phyloP scores from a whole-genome alignment of 306 rosid genomes.

The Boehmeria nivea region DNA sequence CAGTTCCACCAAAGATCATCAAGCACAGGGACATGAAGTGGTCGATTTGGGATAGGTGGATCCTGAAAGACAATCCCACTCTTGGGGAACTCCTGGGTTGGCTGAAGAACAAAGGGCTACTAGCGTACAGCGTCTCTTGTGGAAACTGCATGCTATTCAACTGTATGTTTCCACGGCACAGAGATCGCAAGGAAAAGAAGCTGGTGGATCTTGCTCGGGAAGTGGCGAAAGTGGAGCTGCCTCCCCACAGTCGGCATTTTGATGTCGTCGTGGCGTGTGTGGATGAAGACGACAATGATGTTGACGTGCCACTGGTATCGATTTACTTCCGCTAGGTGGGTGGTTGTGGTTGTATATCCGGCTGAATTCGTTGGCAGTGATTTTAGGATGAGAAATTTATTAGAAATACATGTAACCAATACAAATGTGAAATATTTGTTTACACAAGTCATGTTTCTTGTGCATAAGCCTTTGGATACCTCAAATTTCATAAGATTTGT shows the following conservation, averaged over 20 bases:
- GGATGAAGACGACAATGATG: slow-evolving; percentile 82
- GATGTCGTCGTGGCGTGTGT: slow-evolving; percentile 90
- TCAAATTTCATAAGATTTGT: too few species aligned
- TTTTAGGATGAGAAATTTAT: too few species aligned
- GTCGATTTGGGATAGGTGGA: slow-evolving; percentile 98
- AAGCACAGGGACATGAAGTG: slow-evolving; percentile 68
- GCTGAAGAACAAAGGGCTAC: slow-evolving; percentile 61
- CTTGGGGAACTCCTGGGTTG: slow-evolving; percentile 62
- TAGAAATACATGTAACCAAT: too few species aligned
- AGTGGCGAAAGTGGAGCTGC: slow-evolving; percentile 67
- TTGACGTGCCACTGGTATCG: slow-evolving; percentile 80
- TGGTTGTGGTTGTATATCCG: too few species aligned
- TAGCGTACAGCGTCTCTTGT: slow-evolving; percentile 74
- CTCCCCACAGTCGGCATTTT: slow-evolving; percentile 61
- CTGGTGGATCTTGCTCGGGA: slow-evolving; percentile 72
- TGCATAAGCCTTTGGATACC: too few species aligned
- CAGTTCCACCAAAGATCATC: slow-evolving; percentile 74
- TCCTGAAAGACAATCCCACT: slow-evolving; percentile 61
- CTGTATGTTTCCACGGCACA: slow-evolving; percentile 61
- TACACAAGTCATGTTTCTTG: too few species aligned
- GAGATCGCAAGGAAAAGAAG: slow-evolving; percentile 67
- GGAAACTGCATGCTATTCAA: slow-evolving; percentile 72
- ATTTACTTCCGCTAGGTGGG: slow-evolving; percentile 63
- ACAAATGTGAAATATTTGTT: too few species aligned
- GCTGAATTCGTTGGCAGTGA: too few species aligned